These are phyloP conservation scores for Xerocomus minutiporus DNA, from an alignment of 1,284 basidiomycete species.

Conservation along the genomic window DNA sequence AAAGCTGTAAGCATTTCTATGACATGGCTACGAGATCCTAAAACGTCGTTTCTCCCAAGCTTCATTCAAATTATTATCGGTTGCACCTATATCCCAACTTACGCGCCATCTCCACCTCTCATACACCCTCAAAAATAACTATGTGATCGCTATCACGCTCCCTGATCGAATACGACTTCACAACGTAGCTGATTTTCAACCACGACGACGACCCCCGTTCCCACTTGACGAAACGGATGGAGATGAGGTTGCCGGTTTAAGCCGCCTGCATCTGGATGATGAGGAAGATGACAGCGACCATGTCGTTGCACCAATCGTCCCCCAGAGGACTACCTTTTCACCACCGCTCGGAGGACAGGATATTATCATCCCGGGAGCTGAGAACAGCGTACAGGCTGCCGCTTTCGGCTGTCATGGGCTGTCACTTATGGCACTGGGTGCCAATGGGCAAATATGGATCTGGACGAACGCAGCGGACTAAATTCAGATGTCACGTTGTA, in stretches of 20 bases:
- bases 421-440: constrained; percentile 33
- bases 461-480: constrained; percentile 25
- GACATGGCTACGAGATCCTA: background rate
- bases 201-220: constrained; percentile 29
- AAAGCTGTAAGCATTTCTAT: constrained; percentile 48
- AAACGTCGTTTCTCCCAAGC: constrained; percentile 34
- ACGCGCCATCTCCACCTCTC: constrained; percentile 42
- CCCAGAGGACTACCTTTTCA: constrained; percentile 15
- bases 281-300: constrained; percentile 27
- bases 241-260: constrained; percentile 15
- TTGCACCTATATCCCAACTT: constrained; percentile 40
- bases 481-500: background rate
- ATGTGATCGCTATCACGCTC: constrained; percentile 46
- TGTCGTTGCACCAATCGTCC: background rate
- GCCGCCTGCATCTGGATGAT: constrained; percentile 27
- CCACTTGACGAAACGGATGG: constrained; percentile 19
- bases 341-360: constrained; percentile 20
- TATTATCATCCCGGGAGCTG: constrained; percentile 14
- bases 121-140: constrained; percentile 44
- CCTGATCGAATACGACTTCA: constrained; percentile 42
- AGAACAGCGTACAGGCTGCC: constrained; percentile 32
- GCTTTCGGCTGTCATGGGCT: constrained; percentile 42
- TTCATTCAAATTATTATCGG: constrained; percentile 60
- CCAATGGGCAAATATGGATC: constrained; percentile 25
- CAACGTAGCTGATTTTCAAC: constrained; percentile 45